Evolutionary conservation across 495 filamentous ascomycete genomes (phyloP), one percentile per base, ranked within the genome.

Genomic region (Lophiotrema nucula): DNA sequence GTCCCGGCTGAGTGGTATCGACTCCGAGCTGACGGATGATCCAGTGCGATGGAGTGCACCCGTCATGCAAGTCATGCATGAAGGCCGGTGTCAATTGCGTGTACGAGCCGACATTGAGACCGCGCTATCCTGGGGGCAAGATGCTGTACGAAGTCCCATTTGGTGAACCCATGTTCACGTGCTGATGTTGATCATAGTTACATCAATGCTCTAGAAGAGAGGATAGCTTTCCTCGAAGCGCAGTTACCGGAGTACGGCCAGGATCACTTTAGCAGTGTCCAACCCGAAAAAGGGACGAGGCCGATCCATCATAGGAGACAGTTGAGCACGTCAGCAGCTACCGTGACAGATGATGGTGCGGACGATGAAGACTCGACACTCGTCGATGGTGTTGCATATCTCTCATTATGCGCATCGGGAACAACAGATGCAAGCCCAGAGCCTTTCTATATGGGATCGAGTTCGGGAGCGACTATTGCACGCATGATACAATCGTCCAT

Each of bases 371-470:
- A 58, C 39, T 50, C 56, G 35, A 44, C 38, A 10, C 19, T 58
- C 1, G 56, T 58, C 1, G 56, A 58, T 51, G 56, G 56, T 15
- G 56, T 58, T 0, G 56, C 56, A 0, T 58, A 58, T 37, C 56
- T 58, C 18, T 58, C 56, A 13, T 28, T 58, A 6, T 58, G 56
- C 27, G 56, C 56, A 15, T 58, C 56, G 22, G 56, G 56, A n/a
- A 52, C 56, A 5, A 52, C 56, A 2, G 56, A 60, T 47, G 48
- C 56, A 19, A 37, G 47, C 6, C 38, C 28, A 13, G 48, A 60
- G 24, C 56, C 56, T 8, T 60, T 60, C 28, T 60, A 60, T 28
- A 53, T 60, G 41, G 56, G 56, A 0, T 60, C 56, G 5, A 60
- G 56, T 24, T 60, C 56, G 1, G 56, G 56, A 4, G 56, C 56